Evolutionary conservation across 2,329 filamentous ascomycete species (phyloP).

Genomic region (Colletotrichum sp.): DNA sequence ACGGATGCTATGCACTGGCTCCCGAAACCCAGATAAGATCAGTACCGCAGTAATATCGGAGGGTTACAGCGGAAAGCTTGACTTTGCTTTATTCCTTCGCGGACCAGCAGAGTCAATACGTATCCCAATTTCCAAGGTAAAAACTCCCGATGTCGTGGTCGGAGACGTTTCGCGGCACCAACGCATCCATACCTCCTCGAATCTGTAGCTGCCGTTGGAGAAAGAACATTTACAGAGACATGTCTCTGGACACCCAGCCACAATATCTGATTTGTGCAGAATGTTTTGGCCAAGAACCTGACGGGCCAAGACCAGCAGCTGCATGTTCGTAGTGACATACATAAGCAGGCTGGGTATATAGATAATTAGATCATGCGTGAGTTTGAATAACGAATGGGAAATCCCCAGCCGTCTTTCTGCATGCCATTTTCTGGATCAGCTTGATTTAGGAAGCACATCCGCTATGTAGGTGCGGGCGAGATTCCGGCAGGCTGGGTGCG

Average conservation of each 20-base stretch:
- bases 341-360: background rate
- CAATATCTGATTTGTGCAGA: background rate
- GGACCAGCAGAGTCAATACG: background rate
- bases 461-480: background rate
- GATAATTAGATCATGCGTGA: background rate
- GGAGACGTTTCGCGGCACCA: background rate
- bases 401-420: background rate
- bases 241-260: background rate
- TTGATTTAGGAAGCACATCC: background rate
- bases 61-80: background rate
- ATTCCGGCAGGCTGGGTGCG: background rate
- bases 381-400: background rate
- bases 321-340: background rate
- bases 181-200: background rate
- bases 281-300: background rate
- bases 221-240: background rate
- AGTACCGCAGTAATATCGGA: background rate
- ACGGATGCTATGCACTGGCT: background rate
- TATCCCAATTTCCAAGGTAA: background rate
- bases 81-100: background rate
- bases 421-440: background rate
- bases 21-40: background rate
- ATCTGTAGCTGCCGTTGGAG: background rate
- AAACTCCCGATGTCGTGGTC: background rate
- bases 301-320: background rate